These are phyloP conservation scores for Thelephora terrestris DNA, from an alignment of 1,284 basidiomycete species.

Conservation along the genomic window DNA sequence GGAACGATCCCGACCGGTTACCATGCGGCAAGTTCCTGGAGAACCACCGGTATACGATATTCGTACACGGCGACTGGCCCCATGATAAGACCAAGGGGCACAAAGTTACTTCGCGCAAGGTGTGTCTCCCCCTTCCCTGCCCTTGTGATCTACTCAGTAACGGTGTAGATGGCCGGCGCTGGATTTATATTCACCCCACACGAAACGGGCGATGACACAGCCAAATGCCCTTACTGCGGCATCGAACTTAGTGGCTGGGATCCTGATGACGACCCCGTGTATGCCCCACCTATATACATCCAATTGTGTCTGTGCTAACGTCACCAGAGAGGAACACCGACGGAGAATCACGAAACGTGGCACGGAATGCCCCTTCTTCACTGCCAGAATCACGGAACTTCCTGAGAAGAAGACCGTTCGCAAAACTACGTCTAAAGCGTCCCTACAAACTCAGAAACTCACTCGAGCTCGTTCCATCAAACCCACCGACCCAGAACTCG, in stretches of 20 bases:
- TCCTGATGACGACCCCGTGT: slow-evolving; percentile 58
- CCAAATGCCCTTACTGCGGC: slow-evolving; percentile 67
- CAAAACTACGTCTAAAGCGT: slow-evolving; percentile 5
- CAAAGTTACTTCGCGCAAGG: slow-evolving; percentile 61
- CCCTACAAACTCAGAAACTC: slow-evolving; percentile 5
- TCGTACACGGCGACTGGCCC: slow-evolving; percentile 45
- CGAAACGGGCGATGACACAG: slow-evolving; percentile 56
- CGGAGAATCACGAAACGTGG: slow-evolving; percentile 41
- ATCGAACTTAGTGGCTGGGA: slow-evolving; percentile 76
- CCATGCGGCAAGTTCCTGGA: slow-evolving; percentile 62
- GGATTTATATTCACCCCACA: slow-evolving; percentile 73
- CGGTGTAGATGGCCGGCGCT: slow-evolving; percentile 64
- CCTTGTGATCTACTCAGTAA: not conserved
- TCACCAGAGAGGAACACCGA: slow-evolving; percentile 50
- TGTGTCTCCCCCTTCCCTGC: slow-evolving; percentile 20
- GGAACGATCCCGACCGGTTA: slow-evolving; percentile 16
- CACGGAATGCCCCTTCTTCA: slow-evolving; percentile 43
- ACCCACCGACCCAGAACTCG: not conserved
- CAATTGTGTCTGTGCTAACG: not conserved
- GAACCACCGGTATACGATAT: slow-evolving; percentile 60
- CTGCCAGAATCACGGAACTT: slow-evolving; percentile 12
- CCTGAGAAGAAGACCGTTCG: slow-evolving; percentile 9
- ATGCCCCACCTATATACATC: not conserved
- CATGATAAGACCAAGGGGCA: slow-evolving; percentile 58
- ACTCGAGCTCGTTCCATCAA: slow-evolving; percentile 5